Conservation (phyloP, 2,329 filamentous ascomycete species). For the Colletotrichum nymphaeae region DNA sequence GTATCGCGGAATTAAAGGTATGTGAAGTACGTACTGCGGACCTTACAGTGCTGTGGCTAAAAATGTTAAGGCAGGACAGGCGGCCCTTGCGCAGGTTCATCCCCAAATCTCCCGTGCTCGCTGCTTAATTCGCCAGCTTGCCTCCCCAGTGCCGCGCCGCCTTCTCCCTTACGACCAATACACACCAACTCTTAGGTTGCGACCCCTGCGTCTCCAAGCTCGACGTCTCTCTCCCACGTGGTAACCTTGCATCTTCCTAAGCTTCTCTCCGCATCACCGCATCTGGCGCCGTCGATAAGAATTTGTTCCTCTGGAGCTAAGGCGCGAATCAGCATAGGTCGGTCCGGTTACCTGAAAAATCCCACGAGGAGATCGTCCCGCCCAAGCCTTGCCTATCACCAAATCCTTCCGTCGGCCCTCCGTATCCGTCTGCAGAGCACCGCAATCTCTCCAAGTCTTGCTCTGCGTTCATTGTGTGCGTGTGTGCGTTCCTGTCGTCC, state of each 20-base stretch:
- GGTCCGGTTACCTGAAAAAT: background rate
- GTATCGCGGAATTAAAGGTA: too few relatives aligned
- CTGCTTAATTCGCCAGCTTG: background rate
- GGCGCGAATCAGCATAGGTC: background rate
- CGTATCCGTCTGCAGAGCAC: background rate
- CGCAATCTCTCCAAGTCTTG: background rate
- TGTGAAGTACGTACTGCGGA: background rate
- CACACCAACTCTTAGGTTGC: background rate
- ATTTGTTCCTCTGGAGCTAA: background rate
- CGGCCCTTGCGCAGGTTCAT: slow-evolving; percentile 19
- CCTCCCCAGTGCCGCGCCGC: background rate
- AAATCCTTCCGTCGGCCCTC: background rate
- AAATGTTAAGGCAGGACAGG: background rate
- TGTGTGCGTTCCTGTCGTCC: background rate
- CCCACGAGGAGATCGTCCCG: slow-evolving; percentile 3
- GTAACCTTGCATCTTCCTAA: background rate
- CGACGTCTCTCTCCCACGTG: slow-evolving; percentile 13
- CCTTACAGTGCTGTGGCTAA: background rate
- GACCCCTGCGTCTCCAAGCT: background rate
- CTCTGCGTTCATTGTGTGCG: background rate
- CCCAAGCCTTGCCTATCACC: background rate
- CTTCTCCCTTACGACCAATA: background rate
- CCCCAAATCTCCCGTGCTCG: background rate
- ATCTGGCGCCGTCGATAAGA: background rate
- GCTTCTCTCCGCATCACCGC: slow-evolving; percentile 11